Percentiles rank a stretch among this genome's conserved stretches.
phyloP scores from a whole-genome alignment of 108 stramenopile species.

The Hondaea fermentalgiana region DNA sequence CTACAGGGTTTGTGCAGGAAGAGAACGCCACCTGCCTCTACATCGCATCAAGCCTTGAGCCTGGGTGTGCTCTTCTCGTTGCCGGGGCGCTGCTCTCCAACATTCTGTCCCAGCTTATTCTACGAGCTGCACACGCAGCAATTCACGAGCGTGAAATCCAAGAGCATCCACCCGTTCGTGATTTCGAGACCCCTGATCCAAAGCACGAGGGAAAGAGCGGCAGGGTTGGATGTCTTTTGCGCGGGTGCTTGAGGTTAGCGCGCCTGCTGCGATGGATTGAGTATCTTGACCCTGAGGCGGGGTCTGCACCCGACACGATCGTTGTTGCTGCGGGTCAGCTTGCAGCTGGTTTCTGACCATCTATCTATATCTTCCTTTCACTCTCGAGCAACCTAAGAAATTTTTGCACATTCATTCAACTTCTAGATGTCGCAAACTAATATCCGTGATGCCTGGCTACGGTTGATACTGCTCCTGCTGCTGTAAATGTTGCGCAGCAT shows the following conservation, averaged over 20 bases:
- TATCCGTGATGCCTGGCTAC: no score
- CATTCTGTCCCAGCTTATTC: not conserved
- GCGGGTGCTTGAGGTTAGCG: not conserved
- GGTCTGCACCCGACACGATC: no score
- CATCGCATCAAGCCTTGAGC: not conserved
- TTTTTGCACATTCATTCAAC: no score
- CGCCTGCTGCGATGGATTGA: not conserved
- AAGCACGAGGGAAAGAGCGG: not conserved
- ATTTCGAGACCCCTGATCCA: not conserved
- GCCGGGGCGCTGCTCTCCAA: not conserved
- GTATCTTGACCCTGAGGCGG: no score
- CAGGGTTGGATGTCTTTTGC: not conserved
- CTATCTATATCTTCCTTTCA: no score
- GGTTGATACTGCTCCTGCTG: no score
- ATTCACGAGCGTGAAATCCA: not conserved
- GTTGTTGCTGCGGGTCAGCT: no score
- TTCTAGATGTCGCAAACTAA: no score
- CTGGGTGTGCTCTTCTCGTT: not conserved
- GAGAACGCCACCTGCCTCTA: constrained; percentile 3
- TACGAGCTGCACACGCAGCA: not conserved
- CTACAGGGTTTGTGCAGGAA: not conserved
- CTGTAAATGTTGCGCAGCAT: no score
- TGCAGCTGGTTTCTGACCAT: no score
- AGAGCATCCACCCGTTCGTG: not conserved
- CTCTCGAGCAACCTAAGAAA: no score